phyloP scores from a whole-genome alignment of 2,329 filamentous ascomycete species.

The Microascus cirrosus region DNA sequence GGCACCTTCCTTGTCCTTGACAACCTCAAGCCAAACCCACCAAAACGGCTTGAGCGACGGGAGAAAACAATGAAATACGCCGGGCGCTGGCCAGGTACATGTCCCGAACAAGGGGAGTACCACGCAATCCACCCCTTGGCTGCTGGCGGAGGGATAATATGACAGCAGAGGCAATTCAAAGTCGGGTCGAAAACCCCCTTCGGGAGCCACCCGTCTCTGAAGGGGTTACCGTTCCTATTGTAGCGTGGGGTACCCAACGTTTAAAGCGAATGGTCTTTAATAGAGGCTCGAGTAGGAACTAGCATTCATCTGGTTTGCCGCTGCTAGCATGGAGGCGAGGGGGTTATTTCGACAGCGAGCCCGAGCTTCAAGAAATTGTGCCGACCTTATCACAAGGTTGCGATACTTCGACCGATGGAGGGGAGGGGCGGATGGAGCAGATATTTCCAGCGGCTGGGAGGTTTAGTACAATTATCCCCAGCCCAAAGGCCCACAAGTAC shows the following conservation, averaged over 20 bases:
- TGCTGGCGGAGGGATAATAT: not conserved
- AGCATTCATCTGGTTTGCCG: no score
- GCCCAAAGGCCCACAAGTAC: conserved; percentile 4
- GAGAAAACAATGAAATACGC: not conserved
- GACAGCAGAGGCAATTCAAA: not conserved
- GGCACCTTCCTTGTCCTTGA: not conserved
- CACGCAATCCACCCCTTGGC: not conserved
- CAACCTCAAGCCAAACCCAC: not conserved
- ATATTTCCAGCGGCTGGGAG: not conserved
- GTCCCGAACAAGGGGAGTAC: not conserved
- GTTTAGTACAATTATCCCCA: conserved; percentile 2
- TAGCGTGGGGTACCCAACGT: no score
- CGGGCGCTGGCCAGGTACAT: not conserved
- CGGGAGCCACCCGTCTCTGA: no score
- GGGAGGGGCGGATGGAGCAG: not conserved
- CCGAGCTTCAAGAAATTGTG: not conserved
- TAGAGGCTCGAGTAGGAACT: no score
- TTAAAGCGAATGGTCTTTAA: no score
- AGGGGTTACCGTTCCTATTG: no score
- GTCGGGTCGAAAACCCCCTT: no score
- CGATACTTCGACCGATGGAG: not conserved
- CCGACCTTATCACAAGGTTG: not conserved
- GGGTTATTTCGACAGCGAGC: not conserved
- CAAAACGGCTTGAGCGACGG: not conserved
- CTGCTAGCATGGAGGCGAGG: no score